phyloP scores from a whole-genome alignment of 495 filamentous ascomycete genomes.

The Lasiosphaeris hirsuta region DNA sequence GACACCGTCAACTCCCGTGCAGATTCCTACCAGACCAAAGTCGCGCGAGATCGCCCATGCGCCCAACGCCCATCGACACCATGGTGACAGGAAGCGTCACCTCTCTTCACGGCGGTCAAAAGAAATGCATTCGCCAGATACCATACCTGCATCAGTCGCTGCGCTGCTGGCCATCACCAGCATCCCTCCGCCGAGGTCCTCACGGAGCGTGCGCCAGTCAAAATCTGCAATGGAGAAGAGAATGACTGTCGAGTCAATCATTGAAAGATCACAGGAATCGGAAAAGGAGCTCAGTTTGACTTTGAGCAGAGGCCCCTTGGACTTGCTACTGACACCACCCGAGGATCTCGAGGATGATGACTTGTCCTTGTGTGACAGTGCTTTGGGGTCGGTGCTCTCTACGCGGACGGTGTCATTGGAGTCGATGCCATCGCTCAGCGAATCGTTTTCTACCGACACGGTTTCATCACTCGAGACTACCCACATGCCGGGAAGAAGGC shows the following conservation, averaged over 20 bases:
- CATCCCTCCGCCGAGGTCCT: slow-evolving; percentile 48
- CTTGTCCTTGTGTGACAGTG: slow-evolving; percentile 42
- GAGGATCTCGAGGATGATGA: slow-evolving; percentile 52
- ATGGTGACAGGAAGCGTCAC: slow-evolving; percentile 17
- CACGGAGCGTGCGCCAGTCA: slow-evolving; percentile 23
- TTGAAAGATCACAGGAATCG: slow-evolving; percentile 45
- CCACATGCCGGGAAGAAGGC: slow-evolving; percentile 31
- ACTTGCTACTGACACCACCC: slow-evolving; percentile 52
- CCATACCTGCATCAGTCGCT: slow-evolving; percentile 56
- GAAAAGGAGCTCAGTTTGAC: slow-evolving; percentile 49
- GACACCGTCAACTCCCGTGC: slow-evolving; percentile 42
- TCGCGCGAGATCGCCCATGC: slow-evolving; percentile 31
- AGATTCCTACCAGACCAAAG: slow-evolving; percentile 41
- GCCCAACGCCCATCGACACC: slow-evolving; percentile 23
- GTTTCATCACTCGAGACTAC: slow-evolving; percentile 42
- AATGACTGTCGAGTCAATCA: slow-evolving; percentile 50
- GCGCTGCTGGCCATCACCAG: slow-evolving; percentile 57
- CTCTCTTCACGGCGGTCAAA: slow-evolving; percentile 23
- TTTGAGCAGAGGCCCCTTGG: slow-evolving; percentile 47
- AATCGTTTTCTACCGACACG: slow-evolving; percentile 39
- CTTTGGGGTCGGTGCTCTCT: slow-evolving; percentile 38
- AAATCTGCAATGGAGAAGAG: slow-evolving; percentile 28
- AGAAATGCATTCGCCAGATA: slow-evolving; percentile 45
- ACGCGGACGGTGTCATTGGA: slow-evolving; percentile 45
- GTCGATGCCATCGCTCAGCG: slow-evolving; percentile 46